Conservation (phyloP, 2,329 filamentous ascomycete genomes). For the Paraphaeosphaeria minitans region DNA sequence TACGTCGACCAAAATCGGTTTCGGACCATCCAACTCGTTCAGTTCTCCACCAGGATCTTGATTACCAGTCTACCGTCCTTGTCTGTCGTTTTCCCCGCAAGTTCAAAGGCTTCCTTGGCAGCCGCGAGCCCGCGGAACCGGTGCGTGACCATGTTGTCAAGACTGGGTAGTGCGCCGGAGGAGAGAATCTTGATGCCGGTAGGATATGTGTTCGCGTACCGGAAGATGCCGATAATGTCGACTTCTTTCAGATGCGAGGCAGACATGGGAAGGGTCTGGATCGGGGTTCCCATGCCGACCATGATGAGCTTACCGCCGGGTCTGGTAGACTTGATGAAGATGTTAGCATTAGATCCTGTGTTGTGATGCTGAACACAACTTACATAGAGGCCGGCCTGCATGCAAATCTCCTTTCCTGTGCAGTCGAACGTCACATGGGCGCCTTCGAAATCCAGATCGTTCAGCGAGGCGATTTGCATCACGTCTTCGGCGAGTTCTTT, state of each 20-base stretch:
- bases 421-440: constrained; percentile 50
- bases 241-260: constrained; percentile 76
- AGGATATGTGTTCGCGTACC: constrained; percentile 69
- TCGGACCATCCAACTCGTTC: background rate
- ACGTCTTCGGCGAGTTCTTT: constrained; percentile 45
- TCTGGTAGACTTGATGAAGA: constrained; percentile 43
- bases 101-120: constrained; percentile 57
- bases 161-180: constrained; percentile 55
- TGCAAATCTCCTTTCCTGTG: constrained; percentile 50
- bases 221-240: constrained; percentile 76
- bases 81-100: constrained; percentile 58
- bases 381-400: constrained; percentile 51
- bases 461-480: constrained; percentile 43
- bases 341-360: constrained; percentile 16
- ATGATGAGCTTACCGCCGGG: constrained; percentile 60
- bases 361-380: constrained; percentile 18
- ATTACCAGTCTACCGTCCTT: constrained; percentile 58
- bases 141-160: constrained; percentile 62
- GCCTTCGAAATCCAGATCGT: constrained; percentile 46
- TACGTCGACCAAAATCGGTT: background rate
- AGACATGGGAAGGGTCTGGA: constrained; percentile 75
- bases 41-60: constrained; percentile 52
- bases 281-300: constrained; percentile 66
- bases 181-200: constrained; percentile 60
- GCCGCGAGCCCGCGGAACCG: constrained; percentile 53